Evolutionary conservation across 2,329 filamentous ascomycete genomes (phyloP), one percentile per base, ranked within the genome.

Genomic region (Trichoderma citrinoviride): DNA sequence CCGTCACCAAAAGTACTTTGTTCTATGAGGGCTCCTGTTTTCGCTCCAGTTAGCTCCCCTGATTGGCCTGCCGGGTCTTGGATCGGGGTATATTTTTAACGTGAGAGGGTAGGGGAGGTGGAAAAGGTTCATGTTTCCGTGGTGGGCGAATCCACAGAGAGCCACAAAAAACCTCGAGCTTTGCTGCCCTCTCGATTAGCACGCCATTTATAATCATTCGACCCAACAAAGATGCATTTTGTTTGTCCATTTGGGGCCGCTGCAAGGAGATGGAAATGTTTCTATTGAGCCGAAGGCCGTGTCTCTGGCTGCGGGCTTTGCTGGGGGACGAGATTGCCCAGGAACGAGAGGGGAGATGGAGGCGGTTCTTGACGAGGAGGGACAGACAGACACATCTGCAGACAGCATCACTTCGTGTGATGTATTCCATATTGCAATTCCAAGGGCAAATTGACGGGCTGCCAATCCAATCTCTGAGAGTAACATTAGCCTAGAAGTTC

Each of bases 151-250:
- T 27, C 60, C 60, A 62, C 60, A 62, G 21, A 37, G 41, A 46
- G 27, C 60, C 47, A 49, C 33, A 53, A 62, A 62, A 62, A 54
- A 49, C 60, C 60, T 62, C 60, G 49, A 62, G 40, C 25, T 25
- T 37, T 52, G 25, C 23, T 50, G 27, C n/a, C 27, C 43, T 37
- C 19, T n/a, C n/a, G n/a, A 29, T 10, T 23, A 62, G 60, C 60
- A 62, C 60, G 60, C 60, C 60, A 62, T 62, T 62, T 46, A 62
- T 62, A 54, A 62, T 53, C 47, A 44, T 12, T 46, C 7, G 27
- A 46, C 60, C 40, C 60, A 62, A 62, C 27, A 54, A 46, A 60
- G 27, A 37, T 37, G 15, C 41, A 6, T 27, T 25, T 54, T 54
- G 49, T 46, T 54, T 46, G 49, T 46, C 40, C 47, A 46, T 54